Conservation (phyloP, 768 basidiomycete genomes). For the Lentinula raphanica region DNA sequence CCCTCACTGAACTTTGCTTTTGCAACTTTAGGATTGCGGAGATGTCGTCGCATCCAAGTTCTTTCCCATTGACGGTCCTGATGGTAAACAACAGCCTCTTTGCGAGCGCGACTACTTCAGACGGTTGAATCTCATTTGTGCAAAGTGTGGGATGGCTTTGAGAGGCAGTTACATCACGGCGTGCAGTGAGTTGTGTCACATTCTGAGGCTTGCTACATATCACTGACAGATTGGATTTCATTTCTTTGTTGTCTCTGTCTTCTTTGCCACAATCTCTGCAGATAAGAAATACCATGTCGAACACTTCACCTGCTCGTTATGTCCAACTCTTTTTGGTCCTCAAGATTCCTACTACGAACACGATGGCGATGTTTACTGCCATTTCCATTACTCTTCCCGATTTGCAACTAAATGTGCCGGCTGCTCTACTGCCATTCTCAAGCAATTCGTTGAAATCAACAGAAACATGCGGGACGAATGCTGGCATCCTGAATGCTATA, state of each 20-base stretch:
- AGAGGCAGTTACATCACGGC: conserved; percentile 99
- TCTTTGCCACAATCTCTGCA: conserved; percentile 23
- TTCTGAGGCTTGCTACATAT: conserved; percentile 3
- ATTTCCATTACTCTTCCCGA: conserved; percentile 98
- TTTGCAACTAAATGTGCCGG: conserved; percentile 99
- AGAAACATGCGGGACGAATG: conserved; percentile 97
- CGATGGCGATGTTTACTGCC: conserved; percentile 95
- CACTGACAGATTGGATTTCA: conserved; percentile 4
- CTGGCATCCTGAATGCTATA: conserved; percentile 99
- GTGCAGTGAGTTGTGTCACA: conserved; percentile 65
- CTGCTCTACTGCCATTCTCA: conserved; percentile 93
- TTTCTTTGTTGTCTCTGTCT: background rate
- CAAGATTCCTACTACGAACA: conserved; percentile 99
- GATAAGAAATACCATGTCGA: conserved; percentile 99
- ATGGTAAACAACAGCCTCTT: conserved; percentile 86
- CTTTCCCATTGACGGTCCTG: conserved; percentile 93
- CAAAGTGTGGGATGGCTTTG: conserved; percentile 90
- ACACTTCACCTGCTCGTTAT: conserved; percentile 97
- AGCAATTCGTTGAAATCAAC: conserved; percentile 99
- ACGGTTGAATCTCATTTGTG: conserved; percentile 92
- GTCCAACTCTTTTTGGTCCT: conserved; percentile 92
- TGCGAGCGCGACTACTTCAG: conserved; percentile 99
- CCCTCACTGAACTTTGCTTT: no score
- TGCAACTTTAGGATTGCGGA: conserved; percentile 74
- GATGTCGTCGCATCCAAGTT: conserved; percentile 97